Evolutionary conservation across 1,139 yeast species (phyloP), one percentile per base, ranked within the genome.

Genomic region (Saccharomycopsis hybrid): DNA sequence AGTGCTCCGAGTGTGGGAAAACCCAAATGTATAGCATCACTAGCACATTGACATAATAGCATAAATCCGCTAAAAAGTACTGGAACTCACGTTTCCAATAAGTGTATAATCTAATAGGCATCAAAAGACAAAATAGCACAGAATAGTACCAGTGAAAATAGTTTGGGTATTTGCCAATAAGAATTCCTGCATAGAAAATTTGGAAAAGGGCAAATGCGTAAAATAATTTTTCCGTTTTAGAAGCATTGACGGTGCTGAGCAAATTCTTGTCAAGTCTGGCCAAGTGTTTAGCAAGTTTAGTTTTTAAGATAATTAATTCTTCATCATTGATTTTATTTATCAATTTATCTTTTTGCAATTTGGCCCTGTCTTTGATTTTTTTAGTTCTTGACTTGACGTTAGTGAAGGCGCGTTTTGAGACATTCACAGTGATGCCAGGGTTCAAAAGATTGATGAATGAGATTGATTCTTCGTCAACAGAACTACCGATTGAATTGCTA

Each of bases 41-140:
- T 54, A 92, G 68, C 31, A 78, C 59, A 60, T 92, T 92, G 46
- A 87, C 97, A 65, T 85, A 92, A 65, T 92, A 92, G 66, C 98
- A 92, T 57, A 92, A 72, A 65, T 92, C 98, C 0, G 96, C 97
- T 63, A 92, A 71, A 62, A 82, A 92, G 66, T 87, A 92, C 56
- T 90, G 96, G 67, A 76, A 88, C 13, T 85, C 78, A 47, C 73
- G 75, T 63, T 85, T 85, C 67, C 83, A 85, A 66, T 87, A 92
- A 0, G 95, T 79, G 66, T 88, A 83, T 59, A 85, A 76, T 51
- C 98, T 71, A 46, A 90, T 80, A 0, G 98, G 97, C 82, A 90
- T 78, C 55, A 92, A 70, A 1, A 85, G 58, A 5, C 70, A 61
- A 55, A 84, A 75, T 49, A 87, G 67, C 0, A 68, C 68, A 0